phyloP scores from a whole-genome alignment of 1,284 basidiomycete genomes.

The Irpex lacteus region DNA sequence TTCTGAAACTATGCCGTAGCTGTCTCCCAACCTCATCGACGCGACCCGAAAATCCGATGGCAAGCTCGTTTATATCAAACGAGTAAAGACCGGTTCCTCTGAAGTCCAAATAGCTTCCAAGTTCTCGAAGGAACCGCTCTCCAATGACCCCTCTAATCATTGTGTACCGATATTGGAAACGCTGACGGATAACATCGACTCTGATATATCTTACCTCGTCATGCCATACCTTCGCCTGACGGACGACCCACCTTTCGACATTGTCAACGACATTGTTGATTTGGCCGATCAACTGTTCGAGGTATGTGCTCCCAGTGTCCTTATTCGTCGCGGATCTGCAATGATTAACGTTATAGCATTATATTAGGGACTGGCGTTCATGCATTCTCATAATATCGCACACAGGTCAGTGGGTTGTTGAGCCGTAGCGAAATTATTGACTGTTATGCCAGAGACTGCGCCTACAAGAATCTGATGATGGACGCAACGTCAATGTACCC shows the following conservation, averaged over 20 bases:
- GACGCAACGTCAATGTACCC: background rate
- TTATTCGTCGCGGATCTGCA: background rate
- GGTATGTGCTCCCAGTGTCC: background rate
- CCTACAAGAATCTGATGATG: background rate
- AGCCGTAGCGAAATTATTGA: background rate
- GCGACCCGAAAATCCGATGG: background rate
- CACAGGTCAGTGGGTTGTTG: background rate
- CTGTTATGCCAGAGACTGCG: background rate
- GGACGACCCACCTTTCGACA: background rate
- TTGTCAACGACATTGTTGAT: background rate
- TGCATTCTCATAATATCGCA: background rate
- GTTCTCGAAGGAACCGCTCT: background rate
- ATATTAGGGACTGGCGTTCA: background rate
- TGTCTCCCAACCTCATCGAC: background rate
- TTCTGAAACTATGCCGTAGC: background rate
- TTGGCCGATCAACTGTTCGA: background rate
- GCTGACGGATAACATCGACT: background rate
- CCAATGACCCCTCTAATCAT: background rate
- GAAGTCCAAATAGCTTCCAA: background rate
- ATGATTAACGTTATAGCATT: too few relatives aligned
- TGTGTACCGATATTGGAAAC: background rate
- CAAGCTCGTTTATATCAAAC: slow-evolving; percentile 3
- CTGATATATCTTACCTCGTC: background rate
- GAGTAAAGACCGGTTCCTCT: background rate
- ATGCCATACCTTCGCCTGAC: background rate